Conservation (phyloP, 495 filamentous ascomycete genomes). For the Aspergillus nidulans region DNA sequence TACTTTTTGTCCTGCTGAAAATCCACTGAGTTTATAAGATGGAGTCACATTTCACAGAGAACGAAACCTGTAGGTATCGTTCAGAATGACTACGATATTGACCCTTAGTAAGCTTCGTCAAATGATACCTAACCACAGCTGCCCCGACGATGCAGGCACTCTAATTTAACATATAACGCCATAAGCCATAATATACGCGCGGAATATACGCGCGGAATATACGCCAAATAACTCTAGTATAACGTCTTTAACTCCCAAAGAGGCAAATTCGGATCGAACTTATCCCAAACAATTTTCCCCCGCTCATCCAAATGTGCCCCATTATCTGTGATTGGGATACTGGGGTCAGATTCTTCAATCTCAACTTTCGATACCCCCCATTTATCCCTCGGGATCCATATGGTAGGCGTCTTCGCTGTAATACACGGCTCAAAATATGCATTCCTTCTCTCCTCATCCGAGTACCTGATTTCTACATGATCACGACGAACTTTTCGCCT, state of each 20-base stretch:
- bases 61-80: too few relatives aligned
- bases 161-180: too few relatives aligned
- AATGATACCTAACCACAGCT: too few relatives aligned
- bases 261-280: slow-evolving; percentile 39
- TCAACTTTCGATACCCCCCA: slow-evolving; percentile 62
- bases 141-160: too few relatives aligned
- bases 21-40: too few relatives aligned
- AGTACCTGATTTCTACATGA: slow-evolving; percentile 48
- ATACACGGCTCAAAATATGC: slow-evolving; percentile 69
- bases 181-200: too few relatives aligned
- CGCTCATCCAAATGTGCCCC: slow-evolving; percentile 62
- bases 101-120: too few relatives aligned
- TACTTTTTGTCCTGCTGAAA: too few relatives aligned
- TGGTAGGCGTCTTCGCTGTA: slow-evolving; percentile 49
- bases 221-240: slow-evolving; percentile 32
- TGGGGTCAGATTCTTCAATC: slow-evolving; percentile 50
- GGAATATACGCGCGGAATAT: too few relatives aligned
- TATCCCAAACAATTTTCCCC: slow-evolving; percentile 57
- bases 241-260: slow-evolving; percentile 36
- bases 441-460: slow-evolving; percentile 48
- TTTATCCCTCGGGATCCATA: slow-evolving; percentile 69
- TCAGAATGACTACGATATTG: too few relatives aligned
- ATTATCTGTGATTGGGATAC: slow-evolving; percentile 56
- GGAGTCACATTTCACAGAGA: too few relatives aligned
- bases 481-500: slow-evolving; percentile 64